Base-by-base conservation (phyloP, 2,329 filamentous ascomycete genomes). In the Aspergillus niger region DNA sequence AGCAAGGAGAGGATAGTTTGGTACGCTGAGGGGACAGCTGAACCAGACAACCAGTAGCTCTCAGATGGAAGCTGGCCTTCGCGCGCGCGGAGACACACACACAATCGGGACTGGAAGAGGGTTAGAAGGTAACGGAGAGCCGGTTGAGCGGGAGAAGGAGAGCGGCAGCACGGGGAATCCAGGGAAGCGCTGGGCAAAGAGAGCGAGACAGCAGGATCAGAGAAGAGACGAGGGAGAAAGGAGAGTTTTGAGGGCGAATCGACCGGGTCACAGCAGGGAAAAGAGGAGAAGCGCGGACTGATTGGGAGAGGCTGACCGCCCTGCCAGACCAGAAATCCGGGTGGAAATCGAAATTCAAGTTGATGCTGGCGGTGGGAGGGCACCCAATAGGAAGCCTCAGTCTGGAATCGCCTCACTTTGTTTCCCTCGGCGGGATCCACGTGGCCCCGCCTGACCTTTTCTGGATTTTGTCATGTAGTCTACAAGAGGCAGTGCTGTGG, bases 351-450 rank as follows among this genome's bases (percentile, higher is more conserved):
- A 44, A 22, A 22, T 22, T 22, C 32, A 22, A 36, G 10, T 36
- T 13, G 32, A 36, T 36, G 32, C 52, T 55, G 52, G 52, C 52
- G 52, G 52, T 55, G 53, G 32, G 53, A 55, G 28, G 53, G 53
- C 53, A 55, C 32, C 53, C 53, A 55, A 55, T 55, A 26, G n/a
- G 26, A 30, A n/a, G 8, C 38, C 15, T 11, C 8, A 22, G 50
- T 54, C 41, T 30, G 26, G 41, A 62, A 55, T 59, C 64, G 69
- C 67, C 67, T 70, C 69, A 70, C 70, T 71, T 68, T 66, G 58
- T n/a, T n/a, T 41, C 55, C 36, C 59, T 52, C 51, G 43, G 58
- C 61, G 57, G 61, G 64, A 67, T 71, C 67, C 68, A 71, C 69
- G 69, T 72, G 69, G 69, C 66, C 67, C 69, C 67, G 68, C 68